Conservation (phyloP, 441 rosid genomes). For the Macaranga tanarius region DNA sequence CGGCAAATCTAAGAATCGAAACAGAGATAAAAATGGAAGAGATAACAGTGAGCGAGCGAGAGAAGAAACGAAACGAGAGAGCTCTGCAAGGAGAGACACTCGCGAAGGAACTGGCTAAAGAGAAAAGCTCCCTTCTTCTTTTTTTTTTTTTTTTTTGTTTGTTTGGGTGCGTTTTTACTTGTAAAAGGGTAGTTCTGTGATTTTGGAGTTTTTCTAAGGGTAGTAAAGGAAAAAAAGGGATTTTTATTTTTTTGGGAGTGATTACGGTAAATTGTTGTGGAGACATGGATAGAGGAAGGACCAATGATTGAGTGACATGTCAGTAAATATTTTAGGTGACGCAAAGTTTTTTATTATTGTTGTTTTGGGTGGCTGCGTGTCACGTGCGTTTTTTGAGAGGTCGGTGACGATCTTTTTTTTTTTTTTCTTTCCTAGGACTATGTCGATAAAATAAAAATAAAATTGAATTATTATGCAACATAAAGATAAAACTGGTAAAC, state of each 20-base stretch:
- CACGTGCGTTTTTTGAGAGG: constrained; percentile 28
- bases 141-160: too few relatives aligned
- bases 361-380: constrained; percentile 29
- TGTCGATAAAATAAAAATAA: too few relatives aligned
- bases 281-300: not conserved
- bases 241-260: not conserved
- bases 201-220: not conserved
- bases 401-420: constrained; percentile 17
- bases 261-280: constrained; percentile 2
- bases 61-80: constrained; percentile 21
- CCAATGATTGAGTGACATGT: constrained; percentile 27
- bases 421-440: too few relatives aligned
- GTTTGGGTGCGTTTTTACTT: not conserved
- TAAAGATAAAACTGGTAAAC: too few relatives aligned
- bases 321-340: not conserved
- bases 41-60: constrained; percentile 5
- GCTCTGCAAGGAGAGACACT: constrained; percentile 30
- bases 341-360: not conserved
- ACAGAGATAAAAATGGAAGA: constrained; percentile 15
- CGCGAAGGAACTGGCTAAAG: constrained; percentile 28
- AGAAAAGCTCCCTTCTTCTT: not conserved
- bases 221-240: not conserved
- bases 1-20: constrained; percentile 35
- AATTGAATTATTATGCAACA: too few relatives aligned
- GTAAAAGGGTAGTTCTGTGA: constrained; percentile 28